Base-by-base conservation (phyloP, 768 basidiomycete genomes). In the Tulasnella sp. region DNA sequence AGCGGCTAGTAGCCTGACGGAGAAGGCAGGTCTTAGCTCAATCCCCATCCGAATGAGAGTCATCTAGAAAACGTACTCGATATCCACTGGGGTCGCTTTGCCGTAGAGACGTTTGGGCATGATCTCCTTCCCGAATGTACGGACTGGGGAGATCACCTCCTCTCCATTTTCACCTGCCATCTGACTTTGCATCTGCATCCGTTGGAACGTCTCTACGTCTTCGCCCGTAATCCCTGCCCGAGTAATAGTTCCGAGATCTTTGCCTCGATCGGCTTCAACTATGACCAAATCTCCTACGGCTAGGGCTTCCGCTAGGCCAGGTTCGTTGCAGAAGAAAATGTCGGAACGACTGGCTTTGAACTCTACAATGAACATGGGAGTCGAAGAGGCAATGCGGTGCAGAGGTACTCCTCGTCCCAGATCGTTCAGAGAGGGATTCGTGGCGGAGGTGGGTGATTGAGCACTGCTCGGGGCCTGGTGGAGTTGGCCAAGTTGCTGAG, bases 321-420 rank as follows among this genome's bases (percentile, higher is more conserved):
- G 85, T 80, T 96, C 93, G 0, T 90, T 91, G 78, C 91, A 87
- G 83, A 97, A 99, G 84, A 96, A 99, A 36, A 99, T 84, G 82
- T 99, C 97, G 78, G 95, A 95, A 52, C 97, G 89, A 0, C 95
- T 94, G 0, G 96, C 96, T 84, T 98, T 99, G 87, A 99, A 99
- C 83, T 97, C 93, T 80, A 98, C 92, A 80, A 98, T 96, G 86
- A 89, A 98, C 9, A 99, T 87, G n/a, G 93, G 94, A 86, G 92
- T 93, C 42, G 90, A 89, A 15, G 91, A 82, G 0, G 96, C 91
- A 54, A 99, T 91, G 69, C 91, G 83, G 81, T 91, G 90, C 22
- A 98, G 87, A 0, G 96, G 94, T 0, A 98, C 89, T 42, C 97
- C 97, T 81, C 91, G 91, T 71, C 97, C 96, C 31, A 97, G 89